Base-by-base conservation (phyloP, 2,329 filamentous ascomycete species). In the Aspergillus puulaauensis region DNA sequence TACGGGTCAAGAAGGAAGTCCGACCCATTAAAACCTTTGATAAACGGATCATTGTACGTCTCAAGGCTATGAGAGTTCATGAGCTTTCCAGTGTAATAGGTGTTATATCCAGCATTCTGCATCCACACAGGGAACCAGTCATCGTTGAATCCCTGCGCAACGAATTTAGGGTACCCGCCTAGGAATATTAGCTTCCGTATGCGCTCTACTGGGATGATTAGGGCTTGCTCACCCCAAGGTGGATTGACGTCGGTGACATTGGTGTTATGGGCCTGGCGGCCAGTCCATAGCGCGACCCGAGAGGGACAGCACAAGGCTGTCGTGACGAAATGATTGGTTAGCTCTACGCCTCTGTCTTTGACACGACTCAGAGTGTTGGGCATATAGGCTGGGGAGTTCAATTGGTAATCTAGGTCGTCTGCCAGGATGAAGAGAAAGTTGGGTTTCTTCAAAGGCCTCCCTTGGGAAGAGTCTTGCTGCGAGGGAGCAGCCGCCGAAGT, bases 71-170 rank as follows among this genome's bases (percentile, higher is more conserved):
- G 86, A 0, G 80, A 77, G 62, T 91, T 91, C 74, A 88, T 87
- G 3, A 90, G 76, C 68, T 91, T 91, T 14, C 73, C 88, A 0
- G 83, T 84, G 64, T 90, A 91, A 66, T 89, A 90, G 0, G 88
- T 60, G 21, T 84, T 83, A 67, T 90, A 90, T 0, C 87, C 87
- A 0, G 83, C 83, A 3, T 82, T 70, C 63, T 90, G 86, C n/a
- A 91, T 72, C 87, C 88, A 91, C 0, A 90, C 68, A 0, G 88
- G 88, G 0, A 91, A 79, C 59, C 87, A 90, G 39, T 86, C 82
- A 1, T 86, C 80, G 57, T 90, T 89, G 58, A 85, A 79, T 0
- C 87, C 87, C 51, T 87, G 79, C 3, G 75, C 75, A 14, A 90
- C 74, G 56, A 90, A 88, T 64, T 90, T 89, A 2, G 84, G 83